Conservation (phyloP, 169 alveolate genomes). For the Ichthyophthirius multifiliis region DNA sequence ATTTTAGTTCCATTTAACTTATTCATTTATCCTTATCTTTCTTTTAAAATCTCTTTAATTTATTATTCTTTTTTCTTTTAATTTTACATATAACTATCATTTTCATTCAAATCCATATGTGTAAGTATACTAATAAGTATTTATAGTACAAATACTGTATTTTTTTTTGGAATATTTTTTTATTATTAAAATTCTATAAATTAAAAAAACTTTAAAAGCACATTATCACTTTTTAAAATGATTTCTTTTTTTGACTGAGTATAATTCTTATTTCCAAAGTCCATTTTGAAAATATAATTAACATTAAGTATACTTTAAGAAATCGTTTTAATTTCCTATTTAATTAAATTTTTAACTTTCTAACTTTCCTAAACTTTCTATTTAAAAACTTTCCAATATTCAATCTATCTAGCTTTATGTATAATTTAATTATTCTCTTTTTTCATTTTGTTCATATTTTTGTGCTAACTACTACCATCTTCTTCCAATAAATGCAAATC, state of each 20-base stretch:
- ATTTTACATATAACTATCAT: not conserved
- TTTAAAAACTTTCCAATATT: constrained; percentile 12
- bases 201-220: not conserved
- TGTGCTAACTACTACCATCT: too few species aligned
- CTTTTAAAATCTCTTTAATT: not conserved
- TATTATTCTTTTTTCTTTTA: not conserved
- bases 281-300: not conserved
- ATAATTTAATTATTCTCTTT: not conserved
- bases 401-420: not conserved
- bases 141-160: constrained; percentile 21
- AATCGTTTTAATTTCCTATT: constrained; percentile 1
- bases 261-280: too few species aligned
- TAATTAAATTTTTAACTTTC: not conserved
- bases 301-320: not conserved
- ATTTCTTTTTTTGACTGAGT: not conserved
- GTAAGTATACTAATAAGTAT: constrained; percentile 4
- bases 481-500: too few species aligned
- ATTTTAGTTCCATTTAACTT: constrained; percentile 30
- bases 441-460: not conserved
- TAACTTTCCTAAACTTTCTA: not conserved
- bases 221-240: not conserved
- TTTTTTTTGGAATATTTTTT: constrained; percentile 26
- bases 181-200: constrained; percentile 23
- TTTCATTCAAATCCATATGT: not conserved
- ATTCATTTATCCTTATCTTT: constrained; percentile 24